phyloP scores from a whole-genome alignment of 768 basidiomycete species.

The Gyrodon lividus region DNA sequence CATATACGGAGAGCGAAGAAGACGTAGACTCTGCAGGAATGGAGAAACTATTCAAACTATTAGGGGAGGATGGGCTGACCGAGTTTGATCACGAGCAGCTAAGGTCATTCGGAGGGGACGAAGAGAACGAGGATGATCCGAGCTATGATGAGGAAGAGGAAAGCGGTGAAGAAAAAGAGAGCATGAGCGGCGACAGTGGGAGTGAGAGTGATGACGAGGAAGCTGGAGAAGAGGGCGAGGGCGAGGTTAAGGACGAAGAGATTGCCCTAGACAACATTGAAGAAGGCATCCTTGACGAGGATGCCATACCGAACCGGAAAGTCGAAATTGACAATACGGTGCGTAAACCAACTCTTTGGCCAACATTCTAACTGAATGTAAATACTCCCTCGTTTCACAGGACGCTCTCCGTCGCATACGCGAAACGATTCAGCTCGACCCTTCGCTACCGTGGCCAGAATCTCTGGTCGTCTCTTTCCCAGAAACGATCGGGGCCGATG shows the following conservation, averaged over 20 bases:
- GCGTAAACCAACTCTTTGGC: constrained; percentile 21
- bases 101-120: constrained; percentile 37
- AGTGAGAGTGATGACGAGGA: constrained; percentile 29
- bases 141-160: constrained; percentile 12
- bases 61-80: constrained; percentile 66
- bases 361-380: background rate
- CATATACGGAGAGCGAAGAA: constrained; percentile 37
- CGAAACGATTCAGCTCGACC: constrained; percentile 71
- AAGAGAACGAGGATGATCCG: constrained; percentile 10
- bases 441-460: constrained; percentile 81
- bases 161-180: constrained; percentile 21
- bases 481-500: constrained; percentile 69
- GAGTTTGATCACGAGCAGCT: constrained; percentile 63
- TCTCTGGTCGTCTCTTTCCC: constrained; percentile 74
- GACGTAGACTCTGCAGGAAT: constrained; percentile 59
- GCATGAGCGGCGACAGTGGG: constrained; percentile 14
- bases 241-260: constrained; percentile 39
- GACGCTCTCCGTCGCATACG: constrained; percentile 79
- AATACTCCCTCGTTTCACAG: constrained; percentile 35
- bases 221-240: constrained; percentile 28
- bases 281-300: constrained; percentile 65
- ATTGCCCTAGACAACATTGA: constrained; percentile 71
- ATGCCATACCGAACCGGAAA: constrained; percentile 78
- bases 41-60: constrained; percentile 51
- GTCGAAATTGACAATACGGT: constrained; percentile 71